A percentile compares a stretch with the other conserved stretches of the same genome.
Conservation (phyloP, 164 flowering plant species). For the Sextonia rubra region DNA sequence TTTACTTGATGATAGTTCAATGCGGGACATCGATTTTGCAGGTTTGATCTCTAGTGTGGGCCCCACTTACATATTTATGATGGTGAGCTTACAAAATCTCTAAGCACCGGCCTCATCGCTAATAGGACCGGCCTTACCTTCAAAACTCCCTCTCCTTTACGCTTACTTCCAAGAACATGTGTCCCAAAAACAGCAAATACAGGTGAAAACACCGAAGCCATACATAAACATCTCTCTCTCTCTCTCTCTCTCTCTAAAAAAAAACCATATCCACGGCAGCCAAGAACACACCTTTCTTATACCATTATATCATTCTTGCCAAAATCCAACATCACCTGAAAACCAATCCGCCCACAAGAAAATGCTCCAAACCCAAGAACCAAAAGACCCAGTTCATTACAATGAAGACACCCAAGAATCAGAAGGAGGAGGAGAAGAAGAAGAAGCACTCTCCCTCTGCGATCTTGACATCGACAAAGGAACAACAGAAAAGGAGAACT, state of each 20-base stretch:
- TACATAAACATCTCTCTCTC: background rate
- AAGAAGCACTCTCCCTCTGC: slow-evolving; percentile 27
- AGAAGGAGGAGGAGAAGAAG: slow-evolving; percentile 19
- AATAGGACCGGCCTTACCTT: background rate
- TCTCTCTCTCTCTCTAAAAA: background rate
- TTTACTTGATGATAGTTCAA: background rate
- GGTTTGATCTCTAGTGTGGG: background rate
- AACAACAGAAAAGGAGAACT: background rate
- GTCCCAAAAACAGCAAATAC: background rate
- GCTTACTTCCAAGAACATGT: background rate
- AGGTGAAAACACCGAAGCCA: background rate
- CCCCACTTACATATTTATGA: background rate
- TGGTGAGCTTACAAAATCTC: background rate
- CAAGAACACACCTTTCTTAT: background rate
- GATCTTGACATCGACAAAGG: slow-evolving; percentile 23
- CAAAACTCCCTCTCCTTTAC: background rate
- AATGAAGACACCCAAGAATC: background rate
- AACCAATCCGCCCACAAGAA: background rate
- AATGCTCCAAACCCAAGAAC: background rate
- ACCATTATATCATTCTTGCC: background rate
- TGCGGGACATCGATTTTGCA: background rate
- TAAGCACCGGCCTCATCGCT: background rate
- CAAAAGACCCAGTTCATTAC: background rate
- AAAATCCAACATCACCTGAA: too few species aligned
- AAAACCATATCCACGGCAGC: background rate